Percentiles rank a stretch among this genome's conserved stretches.
These are phyloP conservation scores for Salix arbutifolia DNA, from an alignment of 345 rosid species.

Conservation along the genomic window DNA sequence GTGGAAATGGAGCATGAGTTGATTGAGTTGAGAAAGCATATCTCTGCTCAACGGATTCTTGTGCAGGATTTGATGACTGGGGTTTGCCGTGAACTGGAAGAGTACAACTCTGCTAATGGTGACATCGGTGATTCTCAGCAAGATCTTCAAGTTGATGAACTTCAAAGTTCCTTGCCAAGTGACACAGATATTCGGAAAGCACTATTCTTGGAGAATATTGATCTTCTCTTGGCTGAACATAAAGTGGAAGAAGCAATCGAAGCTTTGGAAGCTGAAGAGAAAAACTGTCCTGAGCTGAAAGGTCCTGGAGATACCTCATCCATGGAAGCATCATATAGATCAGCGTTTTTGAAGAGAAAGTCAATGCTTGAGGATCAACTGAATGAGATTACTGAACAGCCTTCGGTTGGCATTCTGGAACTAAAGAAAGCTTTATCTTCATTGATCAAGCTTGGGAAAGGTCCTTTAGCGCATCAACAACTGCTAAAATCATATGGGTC, in stretches of 20 bases:
- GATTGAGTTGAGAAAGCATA: conserved; percentile 74
- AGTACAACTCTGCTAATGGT: conserved; percentile 47
- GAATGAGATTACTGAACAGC: conserved; percentile 60
- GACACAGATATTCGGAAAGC: conserved; percentile 33
- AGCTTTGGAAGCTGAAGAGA: conserved; percentile 70
- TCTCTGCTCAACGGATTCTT: conserved; percentile 78
- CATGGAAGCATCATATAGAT: conserved; percentile 43
- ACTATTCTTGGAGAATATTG: conserved; percentile 57
- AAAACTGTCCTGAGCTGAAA: conserved; percentile 50
- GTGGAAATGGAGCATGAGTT: conserved; percentile 93
- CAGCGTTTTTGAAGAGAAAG: conserved; percentile 59
- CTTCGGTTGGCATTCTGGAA: conserved; percentile 45
- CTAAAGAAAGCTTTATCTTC: conserved; percentile 55
- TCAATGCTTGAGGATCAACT: conserved; percentile 67
- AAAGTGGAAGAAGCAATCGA: conserved; percentile 69
- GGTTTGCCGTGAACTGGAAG: conserved; percentile 66
- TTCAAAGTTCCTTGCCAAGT: conserved; percentile 28
- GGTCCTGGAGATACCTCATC: conserved; percentile 45
- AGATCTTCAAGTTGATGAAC: conserved; percentile 28
- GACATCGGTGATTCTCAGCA: conserved; percentile 33
- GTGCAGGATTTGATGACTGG: conserved; percentile 88
- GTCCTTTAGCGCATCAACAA: conserved; percentile 73
- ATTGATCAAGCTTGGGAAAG: conserved; percentile 78
- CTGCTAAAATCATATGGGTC: conserved; percentile 52
- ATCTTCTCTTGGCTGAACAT: conserved; percentile 84